A percentile compares a stretch with the other conserved stretches of the same genome.
Evolutionary conservation across 495 filamentous ascomycete species (phyloP).

Genomic region (Xylaria longipes): DNA sequence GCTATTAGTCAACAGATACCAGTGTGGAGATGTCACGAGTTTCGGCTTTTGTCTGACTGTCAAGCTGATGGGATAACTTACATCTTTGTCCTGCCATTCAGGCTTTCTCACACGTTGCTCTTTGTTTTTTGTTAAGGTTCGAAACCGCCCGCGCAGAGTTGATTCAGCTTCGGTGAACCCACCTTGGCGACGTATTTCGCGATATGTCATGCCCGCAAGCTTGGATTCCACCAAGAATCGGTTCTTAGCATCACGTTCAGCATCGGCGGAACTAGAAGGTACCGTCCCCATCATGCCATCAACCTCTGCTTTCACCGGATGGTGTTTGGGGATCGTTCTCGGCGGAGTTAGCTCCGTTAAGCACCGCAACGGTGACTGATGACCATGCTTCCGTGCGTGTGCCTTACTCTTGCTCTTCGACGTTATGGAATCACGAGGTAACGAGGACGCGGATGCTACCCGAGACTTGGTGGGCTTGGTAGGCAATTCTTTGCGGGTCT

Average conservation of each 20-base stretch:
- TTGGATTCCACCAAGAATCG: conserved; percentile 69
- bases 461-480: conserved; percentile 48
- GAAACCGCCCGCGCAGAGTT: conserved; percentile 80
- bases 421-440: conserved; percentile 6
- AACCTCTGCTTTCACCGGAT: background rate
- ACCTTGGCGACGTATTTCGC: conserved; percentile 71
- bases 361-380: background rate
- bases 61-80: conserved; percentile 54
- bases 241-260: conserved; percentile 55
- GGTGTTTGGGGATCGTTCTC: background rate
- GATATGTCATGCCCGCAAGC: conserved; percentile 74
- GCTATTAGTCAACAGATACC: background rate
- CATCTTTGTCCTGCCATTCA: conserved; percentile 76
- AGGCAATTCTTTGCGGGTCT: conserved; percentile 44
- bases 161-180: conserved; percentile 82
- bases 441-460: conserved; percentile 42
- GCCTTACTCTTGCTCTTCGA: conserved; percentile 30
- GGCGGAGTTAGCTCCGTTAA: background rate
- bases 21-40: background rate
- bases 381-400: background rate
- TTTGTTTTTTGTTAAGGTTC: conserved; percentile 79
- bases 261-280: conserved; percentile 7
- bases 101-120: conserved; percentile 78
- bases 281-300: background rate
- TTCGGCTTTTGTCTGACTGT: background rate